Evolutionary conservation across 2,329 filamentous ascomycete genomes (phyloP).

Genomic region (Neonectria coccinea): DNA sequence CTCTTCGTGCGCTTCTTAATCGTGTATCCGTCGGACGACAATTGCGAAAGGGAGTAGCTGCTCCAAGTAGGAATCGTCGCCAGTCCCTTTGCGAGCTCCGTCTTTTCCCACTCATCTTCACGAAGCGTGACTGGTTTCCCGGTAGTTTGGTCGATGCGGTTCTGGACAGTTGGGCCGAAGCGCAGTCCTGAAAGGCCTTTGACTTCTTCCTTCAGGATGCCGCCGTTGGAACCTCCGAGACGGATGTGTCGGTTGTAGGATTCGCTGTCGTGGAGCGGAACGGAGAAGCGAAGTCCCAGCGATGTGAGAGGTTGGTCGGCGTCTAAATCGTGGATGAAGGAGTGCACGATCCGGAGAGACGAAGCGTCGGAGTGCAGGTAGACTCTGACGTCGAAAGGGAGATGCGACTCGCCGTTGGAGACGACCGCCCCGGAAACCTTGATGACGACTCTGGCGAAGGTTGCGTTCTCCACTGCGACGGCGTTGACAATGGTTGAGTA

Average conservation of each 20-base stretch:
- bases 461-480: slow-evolving; percentile 25
- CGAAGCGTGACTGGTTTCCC: slow-evolving; percentile 52
- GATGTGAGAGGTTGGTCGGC: slow-evolving; percentile 62
- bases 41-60: slow-evolving; percentile 66
- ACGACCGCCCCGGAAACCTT: slow-evolving; percentile 26
- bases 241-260: slow-evolving; percentile 70
- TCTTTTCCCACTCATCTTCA: slow-evolving; percentile 28
- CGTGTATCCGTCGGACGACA: slow-evolving; percentile 70
- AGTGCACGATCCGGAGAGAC: slow-evolving; percentile 65
- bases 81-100: slow-evolving; percentile 53
- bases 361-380: slow-evolving; percentile 69
- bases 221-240: slow-evolving; percentile 65
- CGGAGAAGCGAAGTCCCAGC: slow-evolving; percentile 65
- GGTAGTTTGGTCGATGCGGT: slow-evolving; percentile 63
- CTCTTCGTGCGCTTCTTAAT: slow-evolving; percentile 69
- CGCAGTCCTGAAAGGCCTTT: slow-evolving; percentile 70
- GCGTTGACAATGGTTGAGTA: slow-evolving; percentile 25
- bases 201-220: slow-evolving; percentile 67
- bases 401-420: slow-evolving; percentile 18
- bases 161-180: slow-evolving; percentile 61
- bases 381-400: slow-evolving; percentile 48
- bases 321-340: slow-evolving; percentile 64
- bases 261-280: slow-evolving; percentile 64
- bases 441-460: slow-evolving; percentile 26
- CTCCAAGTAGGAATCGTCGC: slow-evolving; percentile 68